Evolutionary conservation across 768 basidiomycete species (phyloP).

Genomic region (Suillus discolor): DNA sequence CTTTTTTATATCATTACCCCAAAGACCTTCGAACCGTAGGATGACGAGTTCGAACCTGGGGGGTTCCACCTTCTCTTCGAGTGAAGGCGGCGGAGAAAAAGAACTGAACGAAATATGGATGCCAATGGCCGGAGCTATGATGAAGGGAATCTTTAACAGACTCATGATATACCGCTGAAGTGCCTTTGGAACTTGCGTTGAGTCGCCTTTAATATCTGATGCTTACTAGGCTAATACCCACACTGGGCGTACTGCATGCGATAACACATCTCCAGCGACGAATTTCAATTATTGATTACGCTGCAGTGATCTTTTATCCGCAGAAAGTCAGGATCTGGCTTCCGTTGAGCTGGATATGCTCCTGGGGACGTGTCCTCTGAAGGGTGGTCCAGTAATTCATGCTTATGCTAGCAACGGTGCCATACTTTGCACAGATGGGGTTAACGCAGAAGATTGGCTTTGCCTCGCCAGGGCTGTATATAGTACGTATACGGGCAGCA

Average conservation of each 20-base stretch:
- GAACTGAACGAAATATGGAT: slow-evolving; percentile 45
- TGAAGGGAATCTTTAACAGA: slow-evolving; percentile 43
- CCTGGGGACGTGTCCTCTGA: not conserved
- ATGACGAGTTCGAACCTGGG: not conserved
- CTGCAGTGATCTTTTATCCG: not conserved
- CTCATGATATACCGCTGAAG: slow-evolving; percentile 21
- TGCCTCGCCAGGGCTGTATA: not conserved
- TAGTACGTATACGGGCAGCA: not conserved
- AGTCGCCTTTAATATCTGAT: not conserved
- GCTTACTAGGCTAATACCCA: not conserved
- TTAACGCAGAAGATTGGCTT: not conserved
- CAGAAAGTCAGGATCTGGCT: not conserved
- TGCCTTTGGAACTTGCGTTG: not conserved
- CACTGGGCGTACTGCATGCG: not conserved
- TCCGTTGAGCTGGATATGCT: not conserved
- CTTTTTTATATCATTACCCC: not conserved
- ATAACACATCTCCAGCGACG: not conserved
- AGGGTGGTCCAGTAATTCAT: not conserved
- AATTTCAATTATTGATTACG: not conserved
- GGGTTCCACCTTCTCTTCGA: slow-evolving; percentile 28
- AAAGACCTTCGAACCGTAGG: not conserved
- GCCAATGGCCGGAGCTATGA: slow-evolving; percentile 42
- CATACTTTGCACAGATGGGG: not conserved
- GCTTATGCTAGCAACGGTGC: not conserved
- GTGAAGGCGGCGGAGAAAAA: slow-evolving; percentile 42